Conservation (phyloP, 2,329 filamentous ascomycete genomes). For the Colletotrichum viniferum region DNA sequence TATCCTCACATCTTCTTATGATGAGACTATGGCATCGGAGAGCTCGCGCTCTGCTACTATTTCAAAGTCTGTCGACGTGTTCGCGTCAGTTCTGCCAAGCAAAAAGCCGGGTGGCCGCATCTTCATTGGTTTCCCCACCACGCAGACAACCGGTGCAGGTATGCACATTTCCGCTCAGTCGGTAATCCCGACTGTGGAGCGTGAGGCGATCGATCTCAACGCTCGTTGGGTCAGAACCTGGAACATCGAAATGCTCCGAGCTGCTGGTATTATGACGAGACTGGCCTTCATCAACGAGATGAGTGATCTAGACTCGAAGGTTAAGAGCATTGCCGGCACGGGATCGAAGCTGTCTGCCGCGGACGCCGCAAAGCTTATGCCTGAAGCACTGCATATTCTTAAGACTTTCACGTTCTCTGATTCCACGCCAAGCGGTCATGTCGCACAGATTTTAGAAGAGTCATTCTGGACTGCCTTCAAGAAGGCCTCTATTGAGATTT, state of each 20-base stretch:
- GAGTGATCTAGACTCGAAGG: slow-evolving; percentile 70
- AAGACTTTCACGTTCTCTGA: slow-evolving; percentile 89
- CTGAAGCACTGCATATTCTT: slow-evolving; percentile 81
- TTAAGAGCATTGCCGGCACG: slow-evolving; percentile 51
- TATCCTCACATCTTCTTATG: slow-evolving; percentile 89
- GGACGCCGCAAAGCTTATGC: slow-evolving; percentile 70
- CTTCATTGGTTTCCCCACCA: slow-evolving; percentile 97
- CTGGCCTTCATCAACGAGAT: slow-evolving; percentile 91
- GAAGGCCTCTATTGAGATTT: slow-evolving; percentile 81
- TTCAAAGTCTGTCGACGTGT: slow-evolving; percentile 75
- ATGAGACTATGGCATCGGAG: slow-evolving; percentile 74
- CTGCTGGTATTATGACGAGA: slow-evolving; percentile 87
- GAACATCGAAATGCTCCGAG: slow-evolving; percentile 92
- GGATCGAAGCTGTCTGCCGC: slow-evolving; percentile 62
- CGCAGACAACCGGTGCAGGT: slow-evolving; percentile 92
- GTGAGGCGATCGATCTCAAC: slow-evolving; percentile 96
- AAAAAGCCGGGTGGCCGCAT: slow-evolving; percentile 83
- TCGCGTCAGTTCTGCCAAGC: slow-evolving; percentile 86
- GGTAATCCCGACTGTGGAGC: slow-evolving; percentile 94
- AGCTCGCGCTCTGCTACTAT: slow-evolving; percentile 52
- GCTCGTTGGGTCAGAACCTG: slow-evolving; percentile 92
- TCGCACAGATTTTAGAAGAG: slow-evolving; percentile 89
- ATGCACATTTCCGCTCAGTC: slow-evolving; percentile 96
- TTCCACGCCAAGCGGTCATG: slow-evolving; percentile 84
- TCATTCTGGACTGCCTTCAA: slow-evolving; percentile 94